Evolutionary conservation across 352 stramenopile species (phyloP), one percentile per base, ranked within the genome.

Genomic region (Phytophthora aleatoria): DNA sequence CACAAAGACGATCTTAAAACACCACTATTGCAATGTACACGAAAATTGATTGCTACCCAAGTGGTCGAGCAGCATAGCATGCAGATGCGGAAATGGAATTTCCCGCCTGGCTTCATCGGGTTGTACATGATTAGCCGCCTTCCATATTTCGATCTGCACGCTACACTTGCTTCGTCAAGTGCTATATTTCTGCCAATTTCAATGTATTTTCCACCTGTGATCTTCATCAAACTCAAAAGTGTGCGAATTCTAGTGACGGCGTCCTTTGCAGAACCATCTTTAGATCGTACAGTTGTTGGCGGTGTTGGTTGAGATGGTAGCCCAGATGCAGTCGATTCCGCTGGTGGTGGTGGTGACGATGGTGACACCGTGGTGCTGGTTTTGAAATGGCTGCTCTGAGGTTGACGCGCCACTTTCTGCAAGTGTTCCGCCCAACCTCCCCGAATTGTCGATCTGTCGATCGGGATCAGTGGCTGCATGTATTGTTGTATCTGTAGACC

Each of bases 41-140:
- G 66, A 60, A 70, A 77, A 33, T 50, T 71, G 12, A 77, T 30
- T 10, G 55, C 48, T 13, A 76, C 56, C 61, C 72, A 76, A 10
- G 68, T 48, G 2, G 61, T 77, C 1, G 73, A 27, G 16, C 73
- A 77, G 36, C 64, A 77, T 3, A 62, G 38, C 45, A 65, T 63
- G 48, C 73, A 77, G 8, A 81, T 57, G 8, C 66, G 50, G 52
- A 81, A 81, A 35, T 81, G 73, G 35, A 70, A 73, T 41, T 75
- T 74, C 3, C 71, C 68, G 12, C 49, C 57, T 4, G 73, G 64
- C 24, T 77, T 81, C 45, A 56, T 59, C 3, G 59, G 43, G 27
- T 53, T 53, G 11, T 47, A 44, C 20, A 61, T 50, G 11, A 36
- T 60, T 10, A 59, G 9, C 11, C 15, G 13, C 3, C 27, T n/a